A percentile compares a stretch with the other conserved stretches of the same genome.
Conservation (phyloP, 225 moss, liverwort and hornwort species). For the Lunularia cruciata region DNA sequence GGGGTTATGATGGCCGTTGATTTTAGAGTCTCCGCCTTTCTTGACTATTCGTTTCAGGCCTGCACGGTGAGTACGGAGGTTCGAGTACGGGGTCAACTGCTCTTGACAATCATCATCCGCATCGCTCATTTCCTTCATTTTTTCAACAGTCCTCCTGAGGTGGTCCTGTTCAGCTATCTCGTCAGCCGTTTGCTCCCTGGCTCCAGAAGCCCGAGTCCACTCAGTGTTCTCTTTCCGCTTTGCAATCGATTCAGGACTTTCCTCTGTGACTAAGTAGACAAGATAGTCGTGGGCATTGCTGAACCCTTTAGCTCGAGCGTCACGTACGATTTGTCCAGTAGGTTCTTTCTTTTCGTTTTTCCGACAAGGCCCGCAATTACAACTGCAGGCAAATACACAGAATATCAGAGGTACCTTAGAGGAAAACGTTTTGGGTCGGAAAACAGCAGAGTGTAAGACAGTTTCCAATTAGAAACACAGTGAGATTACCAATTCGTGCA, state of each 20-base stretch:
- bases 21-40: no score
- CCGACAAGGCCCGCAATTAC: conserved; percentile 44
- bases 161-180: not conserved
- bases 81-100: no score
- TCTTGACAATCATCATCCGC: not conserved
- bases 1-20: no score
- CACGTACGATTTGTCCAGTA: conserved; percentile 15
- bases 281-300: conserved; percentile 48
- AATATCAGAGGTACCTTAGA: no score
- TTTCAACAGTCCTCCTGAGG: no score
- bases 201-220: conserved; percentile 40
- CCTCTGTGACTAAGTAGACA: conserved; percentile 33
- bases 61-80: no score
- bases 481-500: conserved; percentile 37
- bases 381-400: conserved; percentile 30
- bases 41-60: no score
- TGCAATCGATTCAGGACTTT: conserved; percentile 31
- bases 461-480: not conserved
- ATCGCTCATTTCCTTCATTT: not conserved
- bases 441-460: no score
- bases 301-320: conserved; percentile 24
- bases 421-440: no score
- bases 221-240: conserved; percentile 36
- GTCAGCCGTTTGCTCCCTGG: not conserved
- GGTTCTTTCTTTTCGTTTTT: conserved; percentile 7